phyloP scores from a whole-genome alignment of 352 stramenopile genomes.

The Pythium aphanidermatum region DNA sequence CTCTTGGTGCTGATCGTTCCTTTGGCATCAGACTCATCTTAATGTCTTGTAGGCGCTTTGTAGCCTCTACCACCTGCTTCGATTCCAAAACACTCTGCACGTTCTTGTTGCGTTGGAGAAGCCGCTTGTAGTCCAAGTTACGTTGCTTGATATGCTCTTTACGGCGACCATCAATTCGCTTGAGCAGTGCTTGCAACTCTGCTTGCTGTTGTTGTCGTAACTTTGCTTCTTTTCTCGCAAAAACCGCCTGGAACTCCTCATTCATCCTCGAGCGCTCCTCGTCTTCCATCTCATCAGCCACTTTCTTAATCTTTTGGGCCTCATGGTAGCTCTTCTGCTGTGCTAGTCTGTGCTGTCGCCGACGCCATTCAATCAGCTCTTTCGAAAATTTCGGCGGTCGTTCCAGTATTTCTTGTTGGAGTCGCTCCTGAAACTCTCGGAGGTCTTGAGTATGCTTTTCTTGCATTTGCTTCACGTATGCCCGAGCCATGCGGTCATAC shows the following conservation, averaged over 20 bases:
- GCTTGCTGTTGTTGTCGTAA: slow-evolving; percentile 90
- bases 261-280: slow-evolving; percentile 89
- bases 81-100: slow-evolving; percentile 91
- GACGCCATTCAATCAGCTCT: slow-evolving; percentile 93
- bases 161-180: slow-evolving; percentile 90
- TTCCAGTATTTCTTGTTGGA: slow-evolving; percentile 85
- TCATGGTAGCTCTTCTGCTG: slow-evolving; percentile 92
- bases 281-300: slow-evolving; percentile 91
- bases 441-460: slow-evolving; percentile 87
- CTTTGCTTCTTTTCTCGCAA: slow-evolving; percentile 86
- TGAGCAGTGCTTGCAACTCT: slow-evolving; percentile 91
- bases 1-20: slow-evolving; percentile 37
- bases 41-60: slow-evolving; percentile 74
- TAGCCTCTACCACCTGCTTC: slow-evolving; percentile 84
- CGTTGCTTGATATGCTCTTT: slow-evolving; percentile 94
- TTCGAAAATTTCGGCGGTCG: slow-evolving; percentile 90
- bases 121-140: slow-evolving; percentile 89
- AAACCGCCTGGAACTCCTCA: slow-evolving; percentile 65
- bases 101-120: slow-evolving; percentile 95
- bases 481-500: slow-evolving; percentile 92
- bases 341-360: slow-evolving; percentile 90
- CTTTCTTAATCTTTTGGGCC: slow-evolving; percentile 94
- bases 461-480: slow-evolving; percentile 94
- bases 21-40: slow-evolving; percentile 74
- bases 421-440: slow-evolving; percentile 82